Conservation (phyloP, 768 basidiomycete species). For the Pluteus cervinus region DNA sequence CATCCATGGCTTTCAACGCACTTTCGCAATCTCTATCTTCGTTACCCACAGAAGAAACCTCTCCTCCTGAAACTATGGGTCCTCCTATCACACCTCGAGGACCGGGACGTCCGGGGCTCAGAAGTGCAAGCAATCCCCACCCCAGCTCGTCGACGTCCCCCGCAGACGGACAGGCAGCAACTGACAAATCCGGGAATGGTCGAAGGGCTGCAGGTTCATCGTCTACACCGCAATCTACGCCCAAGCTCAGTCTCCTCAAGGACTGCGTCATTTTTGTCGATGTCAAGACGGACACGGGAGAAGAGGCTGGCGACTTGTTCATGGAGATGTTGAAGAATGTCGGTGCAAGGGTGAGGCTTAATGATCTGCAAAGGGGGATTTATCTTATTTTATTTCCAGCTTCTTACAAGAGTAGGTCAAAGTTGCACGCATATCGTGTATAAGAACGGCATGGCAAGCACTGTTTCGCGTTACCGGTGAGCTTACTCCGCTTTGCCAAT, state of each 20-base stretch:
- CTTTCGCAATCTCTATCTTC: slow-evolving; percentile 59
- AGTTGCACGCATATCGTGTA: slow-evolving; percentile 81
- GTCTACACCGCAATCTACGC: slow-evolving; percentile 12
- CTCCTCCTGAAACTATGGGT: slow-evolving; percentile 31
- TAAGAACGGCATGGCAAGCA: slow-evolving; percentile 76
- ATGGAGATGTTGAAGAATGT: slow-evolving; percentile 75
- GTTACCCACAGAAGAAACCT: slow-evolving; percentile 34
- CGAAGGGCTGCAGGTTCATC: slow-evolving; percentile 25
- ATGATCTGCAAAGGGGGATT: slow-evolving; percentile 1
- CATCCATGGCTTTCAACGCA: slow-evolving; percentile 53
- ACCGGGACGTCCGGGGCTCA: slow-evolving; percentile 21
- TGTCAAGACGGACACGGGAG: slow-evolving; percentile 78
- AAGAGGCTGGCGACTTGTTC: slow-evolving; percentile 76
- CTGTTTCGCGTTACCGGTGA: slow-evolving; percentile 66
- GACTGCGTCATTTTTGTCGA: slow-evolving; percentile 83
- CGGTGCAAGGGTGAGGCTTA: slow-evolving; percentile 66
- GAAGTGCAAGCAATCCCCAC: slow-evolving; percentile 35
- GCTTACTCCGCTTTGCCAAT: slow-evolving; percentile 10
- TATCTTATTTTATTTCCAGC: slow-evolving; percentile 25
- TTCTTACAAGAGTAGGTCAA: slow-evolving; percentile 60
- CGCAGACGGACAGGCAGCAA: slow-evolving; percentile 13
- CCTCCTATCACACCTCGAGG: slow-evolving; percentile 40
- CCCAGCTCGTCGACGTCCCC: slow-evolving; percentile 19
- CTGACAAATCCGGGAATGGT: slow-evolving; percentile 19
- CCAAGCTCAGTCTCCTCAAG: slow-evolving; percentile 48